phyloP scores from a whole-genome alignment of 2,329 filamentous ascomycete species.

The Piedraia hortae region DNA sequence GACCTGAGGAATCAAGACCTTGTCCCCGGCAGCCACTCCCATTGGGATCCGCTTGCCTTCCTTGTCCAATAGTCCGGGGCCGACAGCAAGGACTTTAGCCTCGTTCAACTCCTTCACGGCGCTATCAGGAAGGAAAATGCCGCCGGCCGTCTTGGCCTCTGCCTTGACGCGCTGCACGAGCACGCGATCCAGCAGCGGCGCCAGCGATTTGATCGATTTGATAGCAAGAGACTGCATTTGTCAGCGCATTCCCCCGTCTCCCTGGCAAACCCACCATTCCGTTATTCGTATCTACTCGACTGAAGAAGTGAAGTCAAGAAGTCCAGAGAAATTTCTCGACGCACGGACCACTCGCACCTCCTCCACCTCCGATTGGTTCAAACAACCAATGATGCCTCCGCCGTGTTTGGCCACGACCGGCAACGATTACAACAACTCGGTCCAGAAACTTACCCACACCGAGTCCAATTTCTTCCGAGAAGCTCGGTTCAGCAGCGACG shows the following conservation, averaged over 20 bases:
- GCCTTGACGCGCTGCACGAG: constrained; percentile 95
- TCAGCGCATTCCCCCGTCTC: too few species aligned
- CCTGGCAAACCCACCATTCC: too few species aligned
- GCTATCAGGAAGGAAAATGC: constrained; percentile 93
- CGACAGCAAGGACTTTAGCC: constrained; percentile 84
- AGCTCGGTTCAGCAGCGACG: constrained; percentile 24
- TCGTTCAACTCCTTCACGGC: constrained; percentile 97
- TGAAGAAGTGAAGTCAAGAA: too few species aligned
- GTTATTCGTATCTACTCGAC: too few species aligned
- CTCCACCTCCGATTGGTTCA: too few species aligned
- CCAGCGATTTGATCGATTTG: constrained; percentile 85
- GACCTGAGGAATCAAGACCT: constrained; percentile 87
- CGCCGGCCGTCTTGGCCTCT: constrained; percentile 81
- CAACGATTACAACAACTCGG: constrained; percentile 3
- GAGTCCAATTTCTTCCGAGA: constrained; percentile 18
- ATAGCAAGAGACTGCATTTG: constrained; percentile 26
- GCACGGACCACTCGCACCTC: too few species aligned
- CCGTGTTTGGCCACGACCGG: constrained; percentile 1
- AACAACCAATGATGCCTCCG: background rate
- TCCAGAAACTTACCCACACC: constrained; percentile 1
- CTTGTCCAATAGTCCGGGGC: constrained; percentile 64
- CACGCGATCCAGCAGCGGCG: constrained; percentile 88
- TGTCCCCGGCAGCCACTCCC: constrained; percentile 61
- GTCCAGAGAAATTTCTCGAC: too few species aligned
- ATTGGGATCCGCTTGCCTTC: constrained; percentile 70